Evolutionary conservation across 148 eudicot genomes (phyloP).

Genomic region (Amaranthus hypochondriacus): DNA sequence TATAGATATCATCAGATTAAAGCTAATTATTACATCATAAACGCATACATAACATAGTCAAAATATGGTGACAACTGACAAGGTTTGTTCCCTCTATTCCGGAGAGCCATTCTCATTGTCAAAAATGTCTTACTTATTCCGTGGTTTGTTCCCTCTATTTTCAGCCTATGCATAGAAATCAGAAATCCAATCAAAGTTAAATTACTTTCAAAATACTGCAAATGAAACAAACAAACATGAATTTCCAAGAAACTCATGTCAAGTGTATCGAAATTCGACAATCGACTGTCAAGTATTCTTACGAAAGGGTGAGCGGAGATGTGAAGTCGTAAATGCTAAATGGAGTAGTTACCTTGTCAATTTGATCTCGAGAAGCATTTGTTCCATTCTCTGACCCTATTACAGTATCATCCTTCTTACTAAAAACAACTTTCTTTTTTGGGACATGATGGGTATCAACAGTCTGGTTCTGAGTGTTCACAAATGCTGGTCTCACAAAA

Average conservation of each 20-base stretch:
- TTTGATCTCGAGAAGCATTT: slow-evolving; percentile 54
- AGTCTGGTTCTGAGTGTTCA: slow-evolving; percentile 38
- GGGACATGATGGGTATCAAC: slow-evolving; percentile 69
- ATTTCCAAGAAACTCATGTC: neutral
- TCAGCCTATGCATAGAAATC: slow-evolving; percentile 30
- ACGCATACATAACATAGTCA: no score
- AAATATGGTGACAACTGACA: neutral
- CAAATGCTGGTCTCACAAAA: slow-evolving; percentile 63
- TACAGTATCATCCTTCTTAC: slow-evolving; percentile 63
- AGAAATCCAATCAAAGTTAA: neutral
- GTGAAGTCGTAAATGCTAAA: neutral
- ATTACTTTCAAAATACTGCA: neutral
- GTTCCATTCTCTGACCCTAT: slow-evolving; percentile 74
- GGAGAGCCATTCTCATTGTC: slow-evolving; percentile 26
- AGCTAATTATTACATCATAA: no score
- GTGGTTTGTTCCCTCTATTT: slow-evolving; percentile 17
- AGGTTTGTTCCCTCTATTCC: neutral
- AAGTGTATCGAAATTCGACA: neutral
- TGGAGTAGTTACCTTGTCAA: slow-evolving; percentile 43
- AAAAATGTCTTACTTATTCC: slow-evolving; percentile 26
- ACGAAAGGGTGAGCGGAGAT: neutral
- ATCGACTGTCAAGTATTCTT: neutral
- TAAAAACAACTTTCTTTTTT: slow-evolving; percentile 49
- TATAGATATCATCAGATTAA: no score
- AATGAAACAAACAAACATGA: neutral